A percentile compares a stretch with the other conserved stretches of the same genome.
Evolutionary conservation across 1,139 yeast species (phyloP).

Genomic region (Geotrichum restrictum): DNA sequence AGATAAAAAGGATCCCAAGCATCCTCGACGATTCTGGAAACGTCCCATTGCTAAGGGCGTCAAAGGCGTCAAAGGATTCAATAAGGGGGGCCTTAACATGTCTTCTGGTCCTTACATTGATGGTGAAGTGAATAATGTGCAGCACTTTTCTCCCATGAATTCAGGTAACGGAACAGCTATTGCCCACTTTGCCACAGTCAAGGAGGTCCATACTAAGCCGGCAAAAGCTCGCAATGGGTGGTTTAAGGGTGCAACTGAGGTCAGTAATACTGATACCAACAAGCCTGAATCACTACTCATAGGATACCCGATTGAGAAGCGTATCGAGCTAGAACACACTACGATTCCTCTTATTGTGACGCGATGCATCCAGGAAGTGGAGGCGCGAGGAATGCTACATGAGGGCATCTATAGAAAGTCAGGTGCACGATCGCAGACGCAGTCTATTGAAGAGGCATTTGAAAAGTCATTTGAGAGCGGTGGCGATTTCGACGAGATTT

Average conservation of each 20-base stretch:
- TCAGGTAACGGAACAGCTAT: constrained; percentile 7
- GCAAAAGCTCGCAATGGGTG: constrained; percentile 19
- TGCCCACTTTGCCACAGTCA: constrained; percentile 9
- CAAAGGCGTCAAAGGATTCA: constrained; percentile 38
- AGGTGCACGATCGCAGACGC: constrained; percentile 79
- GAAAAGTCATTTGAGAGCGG: constrained; percentile 30
- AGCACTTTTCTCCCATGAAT: constrained; percentile 23
- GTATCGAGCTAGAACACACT: constrained; percentile 54
- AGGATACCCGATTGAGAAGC: constrained; percentile 31
- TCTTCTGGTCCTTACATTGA: constrained; percentile 18
- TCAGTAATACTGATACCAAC: constrained; percentile 7
- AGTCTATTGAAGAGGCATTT: constrained; percentile 46
- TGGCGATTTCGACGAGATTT: constrained; percentile 40
- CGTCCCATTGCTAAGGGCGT: constrained; percentile 39
- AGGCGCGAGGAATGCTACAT: constrained; percentile 59
- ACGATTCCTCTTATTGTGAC: constrained; percentile 67
- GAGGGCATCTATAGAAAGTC: constrained; percentile 92
- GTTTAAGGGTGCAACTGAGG: constrained; percentile 20
- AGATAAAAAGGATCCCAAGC: constrained; percentile 27
- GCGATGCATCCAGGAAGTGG: constrained; percentile 75
- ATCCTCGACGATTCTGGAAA: constrained; percentile 38
- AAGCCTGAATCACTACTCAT: constrained; percentile 23
- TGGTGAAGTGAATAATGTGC: constrained; percentile 20
- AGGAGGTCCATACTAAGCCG: constrained; percentile 14
- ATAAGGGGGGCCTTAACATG: constrained; percentile 19